These are phyloP conservation scores for Fraxinus dipetala DNA, from an alignment of 305 asterid genomes.

Conservation along the genomic window DNA sequence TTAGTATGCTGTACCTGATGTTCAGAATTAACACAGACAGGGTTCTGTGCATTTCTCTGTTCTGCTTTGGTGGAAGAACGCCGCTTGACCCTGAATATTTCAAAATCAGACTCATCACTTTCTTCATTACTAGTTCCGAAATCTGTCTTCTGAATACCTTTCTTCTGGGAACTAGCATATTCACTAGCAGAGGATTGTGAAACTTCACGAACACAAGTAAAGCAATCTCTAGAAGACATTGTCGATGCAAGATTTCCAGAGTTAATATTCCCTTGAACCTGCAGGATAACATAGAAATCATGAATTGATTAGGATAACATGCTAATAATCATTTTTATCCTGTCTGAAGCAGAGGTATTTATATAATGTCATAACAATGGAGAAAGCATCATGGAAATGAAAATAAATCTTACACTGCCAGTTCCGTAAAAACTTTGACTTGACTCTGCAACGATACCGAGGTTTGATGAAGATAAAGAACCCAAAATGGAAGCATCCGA, in stretches of 20 bases:
- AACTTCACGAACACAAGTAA: slow-evolving; percentile 25
- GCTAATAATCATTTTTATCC: neutral
- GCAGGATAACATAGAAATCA: slow-evolving; percentile 19
- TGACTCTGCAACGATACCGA: slow-evolving; percentile 12
- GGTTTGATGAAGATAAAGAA: slow-evolving; percentile 24
- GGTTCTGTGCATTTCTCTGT: slow-evolving; percentile 39
- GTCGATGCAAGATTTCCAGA: slow-evolving; percentile 26
- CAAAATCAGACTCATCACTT: slow-evolving; percentile 76
- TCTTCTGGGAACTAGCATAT: slow-evolving; percentile 26
- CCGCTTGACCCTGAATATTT: slow-evolving; percentile 77
- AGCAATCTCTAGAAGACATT: slow-evolving; percentile 26
- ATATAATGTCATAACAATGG: neutral
- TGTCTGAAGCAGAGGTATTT: neutral
- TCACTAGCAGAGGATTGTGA: slow-evolving; percentile 34
- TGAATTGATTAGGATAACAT: slow-evolving; percentile 8
- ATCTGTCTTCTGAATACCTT: slow-evolving; percentile 25
- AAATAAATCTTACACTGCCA: slow-evolving; percentile 34
- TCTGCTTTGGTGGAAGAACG: slow-evolving; percentile 57
- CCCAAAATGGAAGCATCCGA: slow-evolving; percentile 31
- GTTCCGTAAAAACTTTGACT: slow-evolving; percentile 25
- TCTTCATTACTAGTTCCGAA: slow-evolving; percentile 39
- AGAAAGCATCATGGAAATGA: slow-evolving; percentile 10
- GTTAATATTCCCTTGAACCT: slow-evolving; percentile 31
- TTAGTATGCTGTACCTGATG: slow-evolving; percentile 50
- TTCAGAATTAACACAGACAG: slow-evolving; percentile 37